A percentile compares a stretch with the other conserved stretches of the same genome.
phyloP scores from a whole-genome alignment of 441 rosid species.

The Euphorbia celastroides region DNA sequence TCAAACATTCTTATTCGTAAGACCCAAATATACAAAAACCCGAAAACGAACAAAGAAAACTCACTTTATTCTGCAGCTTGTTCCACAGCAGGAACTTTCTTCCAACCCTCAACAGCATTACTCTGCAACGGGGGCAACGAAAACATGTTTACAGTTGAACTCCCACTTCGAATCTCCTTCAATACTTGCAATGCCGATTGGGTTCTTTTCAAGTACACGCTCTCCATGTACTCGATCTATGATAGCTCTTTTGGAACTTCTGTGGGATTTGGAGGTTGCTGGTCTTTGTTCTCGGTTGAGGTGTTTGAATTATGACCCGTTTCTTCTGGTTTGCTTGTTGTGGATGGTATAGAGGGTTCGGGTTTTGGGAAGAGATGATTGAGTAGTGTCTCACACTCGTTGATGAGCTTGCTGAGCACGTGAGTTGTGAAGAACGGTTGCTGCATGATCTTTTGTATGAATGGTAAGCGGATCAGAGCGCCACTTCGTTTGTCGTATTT shows the following conservation, averaged over 20 bases:
- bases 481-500: constrained; percentile 89
- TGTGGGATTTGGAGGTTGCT: background rate
- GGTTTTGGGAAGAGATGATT: constrained; percentile 22
- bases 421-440: constrained; percentile 85
- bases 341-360: background rate
- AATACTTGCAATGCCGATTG: constrained; percentile 61
- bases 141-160: constrained; percentile 73
- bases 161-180: constrained; percentile 70
- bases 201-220: constrained; percentile 58
- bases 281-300: constrained; percentile 14
- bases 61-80: constrained; percentile 32
- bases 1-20: background rate
- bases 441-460: constrained; percentile 65
- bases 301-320: constrained; percentile 1
- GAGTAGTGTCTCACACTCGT: constrained; percentile 68
- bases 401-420: constrained; percentile 63
- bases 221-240: constrained; percentile 60
- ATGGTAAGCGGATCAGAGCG: constrained; percentile 60
- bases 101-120: constrained; percentile 16
- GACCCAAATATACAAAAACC: background rate
- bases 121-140: constrained; percentile 71
- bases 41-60: background rate
- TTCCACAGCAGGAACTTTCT: constrained; percentile 23
- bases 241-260: constrained; percentile 43
- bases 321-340: background rate